Conservation (phyloP, 495 filamentous ascomycete genomes). For the Saxispiralis lemnorum region DNA sequence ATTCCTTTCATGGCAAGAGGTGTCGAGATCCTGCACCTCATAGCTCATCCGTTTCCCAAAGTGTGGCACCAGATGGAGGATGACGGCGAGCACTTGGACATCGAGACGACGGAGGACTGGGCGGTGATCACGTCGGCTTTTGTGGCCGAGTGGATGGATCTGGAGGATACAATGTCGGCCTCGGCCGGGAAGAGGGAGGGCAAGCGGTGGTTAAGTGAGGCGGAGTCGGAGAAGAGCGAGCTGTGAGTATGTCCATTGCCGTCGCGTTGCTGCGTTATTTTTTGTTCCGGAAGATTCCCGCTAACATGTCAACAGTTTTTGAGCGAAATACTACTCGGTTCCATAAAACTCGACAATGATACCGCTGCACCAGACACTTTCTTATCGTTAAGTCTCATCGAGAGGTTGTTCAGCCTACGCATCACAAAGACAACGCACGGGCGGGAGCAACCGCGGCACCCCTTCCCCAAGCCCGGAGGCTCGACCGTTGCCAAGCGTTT, state of each 20-base stretch:
- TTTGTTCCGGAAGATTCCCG: too few relatives aligned
- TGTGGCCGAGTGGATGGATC: slow-evolving; percentile 81
- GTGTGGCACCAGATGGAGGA: slow-evolving; percentile 82
- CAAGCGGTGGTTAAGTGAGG: too few relatives aligned
- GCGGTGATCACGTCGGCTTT: slow-evolving; percentile 64
- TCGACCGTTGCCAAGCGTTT: too few relatives aligned
- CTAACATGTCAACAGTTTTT: not conserved
- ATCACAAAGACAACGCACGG: too few relatives aligned
- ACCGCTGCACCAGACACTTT: too few relatives aligned
- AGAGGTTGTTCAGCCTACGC: too few relatives aligned
- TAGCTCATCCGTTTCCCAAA: slow-evolving; percentile 60
- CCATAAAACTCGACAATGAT: too few relatives aligned
- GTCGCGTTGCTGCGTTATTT: too few relatives aligned
- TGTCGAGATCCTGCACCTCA: slow-evolving; percentile 75
- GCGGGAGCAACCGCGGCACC: too few relatives aligned
- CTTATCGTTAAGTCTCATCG: too few relatives aligned
- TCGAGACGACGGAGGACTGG: slow-evolving; percentile 77
- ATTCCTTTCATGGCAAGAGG: slow-evolving; percentile 71
- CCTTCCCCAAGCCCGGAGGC: too few relatives aligned
- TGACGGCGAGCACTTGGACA: slow-evolving; percentile 71
- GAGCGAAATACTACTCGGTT: too few relatives aligned
- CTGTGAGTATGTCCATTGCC: slow-evolving; percentile 2
- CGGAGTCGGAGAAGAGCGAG: not conserved
- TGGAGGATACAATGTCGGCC: slow-evolving; percentile 39
- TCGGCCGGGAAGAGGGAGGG: not conserved